Base-by-base conservation (phyloP, 495 filamentous ascomycete genomes). In the Rostrohypoxylon terebratum region DNA sequence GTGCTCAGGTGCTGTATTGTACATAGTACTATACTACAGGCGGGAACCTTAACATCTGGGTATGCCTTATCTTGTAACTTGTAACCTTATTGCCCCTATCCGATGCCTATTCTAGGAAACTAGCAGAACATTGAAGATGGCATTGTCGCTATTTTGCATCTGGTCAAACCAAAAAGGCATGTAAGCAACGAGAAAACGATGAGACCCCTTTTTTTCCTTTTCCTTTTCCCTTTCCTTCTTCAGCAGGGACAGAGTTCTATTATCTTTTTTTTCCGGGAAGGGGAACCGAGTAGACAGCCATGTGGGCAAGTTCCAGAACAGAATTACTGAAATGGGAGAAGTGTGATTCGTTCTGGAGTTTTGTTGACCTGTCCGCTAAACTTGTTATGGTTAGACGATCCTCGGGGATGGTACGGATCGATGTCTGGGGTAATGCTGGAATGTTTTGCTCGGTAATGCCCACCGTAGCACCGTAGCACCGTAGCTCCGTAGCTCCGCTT, bases 321-420 rank as follows among this genome's bases (percentile, higher is more conserved):
- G 60, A 63, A 61, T 34, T 53, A 36, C 23, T 47, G 60, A 63
- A 65, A 59, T 63, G 54, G 48, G 48, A 48, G 28, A 57, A 40
- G 40, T 28, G 20, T 68, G 60, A 73, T 64, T 73, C 58, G 71
- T 31, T 55, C 47, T 66, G 71, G 57, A 69, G 61, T 66, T 73
- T 73, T 73, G 71, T 73, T 73, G 71, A 36, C 61, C 36, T 34
- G 3, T 2, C 2, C 14, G 58, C 71, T 73, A 69, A 54, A 28
- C 71, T 42, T 0, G 1, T 66, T 69, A 31, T 4, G 62, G 60
- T 7, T 65, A 44, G 33, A 59, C 0, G 38, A 40, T 45, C n/a
- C 25, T 28, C 65, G 71, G 48, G 66, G 55, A 59, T 62, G 61
- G 45, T 54, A 66, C 62, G 66, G 66, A 63, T 73, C 60, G 36